Evolutionary conservation across 2,329 filamentous ascomycete species (phyloP), one percentile per base, ranked within the genome.

Genomic region (Aspergillus phoenicis): DNA sequence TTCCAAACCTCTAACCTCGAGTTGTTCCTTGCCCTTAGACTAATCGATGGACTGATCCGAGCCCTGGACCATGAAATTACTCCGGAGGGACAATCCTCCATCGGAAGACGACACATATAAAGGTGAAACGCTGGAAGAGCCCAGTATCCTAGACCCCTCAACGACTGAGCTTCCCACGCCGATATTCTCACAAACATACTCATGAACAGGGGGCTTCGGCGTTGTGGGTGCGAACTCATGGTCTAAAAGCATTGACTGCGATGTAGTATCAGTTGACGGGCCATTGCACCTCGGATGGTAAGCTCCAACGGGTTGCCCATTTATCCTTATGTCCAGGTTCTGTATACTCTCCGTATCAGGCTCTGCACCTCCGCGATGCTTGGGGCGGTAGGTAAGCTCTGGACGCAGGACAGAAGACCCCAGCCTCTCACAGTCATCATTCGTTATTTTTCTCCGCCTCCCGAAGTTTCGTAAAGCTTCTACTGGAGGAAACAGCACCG

Each of bases 191-290:
- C 11, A 24, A 10, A 3, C 8, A 41, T 22, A 52, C 26, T 47
- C 30, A 28, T 56, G 49, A 56, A 53, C 8, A 15, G 17, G 13
- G 4, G 20, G 2, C 17, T n/a, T 11, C 20, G 22, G 17, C 22
- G 43, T 58, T 4, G 54, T n/a, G 8, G 24, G 22, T 15, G 26
- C 15, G 2, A 61, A 56, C 22, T 62, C 71, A 13, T 61, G 52
- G 52, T 73, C 71, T 28, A 77, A 63, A 28, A 75, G 69, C 73
- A 77, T 78, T 11, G 74, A 68, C 52, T 75, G 73, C 2, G 71
- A 73, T 5, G 71, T 73, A 8, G 57, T 51, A 41, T 67, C 67
- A 36, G 59, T 64, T 6, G 47, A 28, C 45, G 57, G 49, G 11
- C 48, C 10, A 41, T 11, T 26, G 2, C 24, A 17, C 38, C 36